phyloP scores from a whole-genome alignment of 2,329 filamentous ascomycete species.

The Talaromyces islandicus region DNA sequence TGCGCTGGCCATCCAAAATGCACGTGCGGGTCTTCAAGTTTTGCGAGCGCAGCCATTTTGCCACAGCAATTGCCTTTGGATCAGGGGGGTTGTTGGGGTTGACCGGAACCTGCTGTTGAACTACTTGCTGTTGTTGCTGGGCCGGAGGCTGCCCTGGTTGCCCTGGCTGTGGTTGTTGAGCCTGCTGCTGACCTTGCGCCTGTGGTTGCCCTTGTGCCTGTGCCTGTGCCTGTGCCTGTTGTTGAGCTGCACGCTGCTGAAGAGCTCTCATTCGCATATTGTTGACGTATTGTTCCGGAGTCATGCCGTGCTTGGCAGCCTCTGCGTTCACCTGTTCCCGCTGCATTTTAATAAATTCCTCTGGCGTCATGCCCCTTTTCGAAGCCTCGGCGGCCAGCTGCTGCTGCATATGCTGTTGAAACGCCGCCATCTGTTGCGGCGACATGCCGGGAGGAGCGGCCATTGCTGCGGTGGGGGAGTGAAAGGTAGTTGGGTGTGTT shows the following conservation, averaged over 20 bases:
- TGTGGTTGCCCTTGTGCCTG: slow-evolving; percentile 18
- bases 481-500: slow-evolving; percentile 1
- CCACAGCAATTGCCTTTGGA: slow-evolving; percentile 80
- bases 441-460: slow-evolving; percentile 48
- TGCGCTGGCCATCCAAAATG: slow-evolving; percentile 91
- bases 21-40: slow-evolving; percentile 84
- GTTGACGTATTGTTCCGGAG: slow-evolving; percentile 45
- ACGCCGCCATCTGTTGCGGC: slow-evolving; percentile 72
- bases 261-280: slow-evolving; percentile 43
- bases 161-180: not conserved
- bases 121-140: slow-evolving; percentile 24
- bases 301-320: slow-evolving; percentile 46
- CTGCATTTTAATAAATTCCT: slow-evolving; percentile 67
- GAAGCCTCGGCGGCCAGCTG: slow-evolving; percentile 77
- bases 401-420: slow-evolving; percentile 58
- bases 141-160: slow-evolving; percentile 14
- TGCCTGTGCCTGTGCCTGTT: slow-evolving; percentile 18
- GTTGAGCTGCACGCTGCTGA: slow-evolving; percentile 33
- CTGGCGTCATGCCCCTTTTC: slow-evolving; percentile 77
- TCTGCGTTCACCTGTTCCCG: slow-evolving; percentile 41
- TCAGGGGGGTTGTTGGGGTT: slow-evolving; percentile 62
- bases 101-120: slow-evolving; percentile 42
- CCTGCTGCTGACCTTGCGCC: slow-evolving; percentile 1
- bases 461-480: slow-evolving; percentile 17
- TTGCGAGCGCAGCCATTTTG: slow-evolving; percentile 77